Evolutionary conservation across 768 basidiomycete species (phyloP), one percentile per base, ranked within the genome.

Genomic region (Boletus reticulatus): DNA sequence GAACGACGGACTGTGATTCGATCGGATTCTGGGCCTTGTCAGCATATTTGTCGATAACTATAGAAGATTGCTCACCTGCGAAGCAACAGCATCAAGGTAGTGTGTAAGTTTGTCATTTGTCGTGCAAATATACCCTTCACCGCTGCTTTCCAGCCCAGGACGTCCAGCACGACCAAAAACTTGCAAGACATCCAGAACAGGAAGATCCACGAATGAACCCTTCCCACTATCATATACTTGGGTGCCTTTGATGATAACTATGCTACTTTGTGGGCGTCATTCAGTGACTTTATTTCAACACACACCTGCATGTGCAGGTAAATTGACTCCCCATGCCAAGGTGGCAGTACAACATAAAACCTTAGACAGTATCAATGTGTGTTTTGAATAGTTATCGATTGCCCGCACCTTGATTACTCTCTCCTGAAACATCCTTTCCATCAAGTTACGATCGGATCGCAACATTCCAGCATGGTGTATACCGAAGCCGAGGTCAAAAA

Each of bases 391-490:
- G 49, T 17, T 20, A 17, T 2, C 14, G 14, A 44, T 46, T 31
- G 49, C 59, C 43, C 56, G 52, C 29, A 94, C 96, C 80, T 98
- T 99, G 72, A 98, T 94, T 10, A 84, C 89, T 65, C 84, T 83
- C 16, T 89, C 88, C 64, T 89, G 90, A 58, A 99, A 98, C 84
- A 98, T 84, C 65, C 83, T 80, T 72, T 98, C 97, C 84, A 90
- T 94, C 79, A 98, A 83, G 68, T 93, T 98, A 61, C 97, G 80
- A 67, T 99, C 97, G 8, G 87, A 84, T 45, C 97, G 80, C 57
- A 99, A 73, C 97, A 99, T 98, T 4, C 97, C 97, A 37, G 97
- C 97, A 73, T 99, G 97, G 71, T 98, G 96, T 44, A 99, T 98
- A 12, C 95, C 97, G 67, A 98, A 95, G 6, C 97, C 97, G 58